A percentile compares a stretch with the other conserved stretches of the same genome.
Evolutionary conservation across 345 rosid species (phyloP).

Genomic region (Linum usitatissimum): DNA sequence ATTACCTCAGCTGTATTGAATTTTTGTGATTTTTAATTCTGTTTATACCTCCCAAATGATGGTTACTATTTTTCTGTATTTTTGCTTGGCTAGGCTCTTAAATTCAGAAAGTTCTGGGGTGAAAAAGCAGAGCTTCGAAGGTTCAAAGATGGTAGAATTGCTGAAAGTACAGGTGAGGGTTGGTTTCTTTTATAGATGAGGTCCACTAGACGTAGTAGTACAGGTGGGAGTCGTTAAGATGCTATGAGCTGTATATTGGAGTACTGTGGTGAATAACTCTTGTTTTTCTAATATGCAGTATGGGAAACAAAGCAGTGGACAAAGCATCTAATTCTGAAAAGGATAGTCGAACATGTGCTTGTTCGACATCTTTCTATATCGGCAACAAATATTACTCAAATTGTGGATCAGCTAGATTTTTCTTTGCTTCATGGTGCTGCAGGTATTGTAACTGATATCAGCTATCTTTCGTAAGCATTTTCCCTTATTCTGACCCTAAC

Average conservation of each 20-base stretch:
- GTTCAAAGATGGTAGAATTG: conserved; percentile 88
- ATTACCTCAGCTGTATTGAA: conserved; percentile 36
- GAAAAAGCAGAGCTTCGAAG: conserved; percentile 82
- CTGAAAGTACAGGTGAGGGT: conserved; percentile 78
- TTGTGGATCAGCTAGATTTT: conserved; percentile 89
- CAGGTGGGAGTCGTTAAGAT: conserved; percentile 11
- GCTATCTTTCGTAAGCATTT: conserved; percentile 3
- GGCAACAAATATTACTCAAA: conserved; percentile 40
- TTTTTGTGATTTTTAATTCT: conserved; percentile 1
- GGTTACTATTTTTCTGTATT: conserved; percentile 1
- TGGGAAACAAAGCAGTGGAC: conserved; percentile 71
- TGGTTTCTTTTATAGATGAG: conserved; percentile 4
- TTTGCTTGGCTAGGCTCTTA: conserved; percentile 40
- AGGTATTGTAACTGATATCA: conserved; percentile 34
- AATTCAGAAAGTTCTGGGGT: conserved; percentile 79
- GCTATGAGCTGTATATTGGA: neutral
- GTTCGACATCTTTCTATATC: conserved; percentile 55
- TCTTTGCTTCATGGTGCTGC: conserved; percentile 48
- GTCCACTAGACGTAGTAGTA: neutral
- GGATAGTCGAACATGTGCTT: conserved; percentile 54
- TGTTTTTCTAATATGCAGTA: conserved; percentile 30
- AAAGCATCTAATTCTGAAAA: conserved; percentile 67
- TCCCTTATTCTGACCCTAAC: neutral
- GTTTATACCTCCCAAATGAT: neutral
- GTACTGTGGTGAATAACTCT: neutral